Percentiles rank a stretch among this genome's conserved stretches.
Evolutionary conservation across 148 eudicot species (phyloP).

Genomic region (Arctostaphylos glauca): DNA sequence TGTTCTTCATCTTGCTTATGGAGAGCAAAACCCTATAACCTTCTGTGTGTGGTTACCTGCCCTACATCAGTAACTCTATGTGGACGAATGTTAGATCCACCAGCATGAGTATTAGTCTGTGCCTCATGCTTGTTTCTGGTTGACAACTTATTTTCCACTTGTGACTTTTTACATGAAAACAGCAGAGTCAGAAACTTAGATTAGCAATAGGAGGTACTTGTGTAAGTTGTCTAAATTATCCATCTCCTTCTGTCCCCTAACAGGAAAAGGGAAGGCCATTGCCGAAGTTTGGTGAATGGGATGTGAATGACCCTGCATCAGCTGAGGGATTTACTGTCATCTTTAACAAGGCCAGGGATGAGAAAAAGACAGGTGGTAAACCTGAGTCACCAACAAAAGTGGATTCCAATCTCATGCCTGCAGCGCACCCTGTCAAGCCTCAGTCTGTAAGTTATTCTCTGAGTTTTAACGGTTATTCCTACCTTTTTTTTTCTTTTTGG

Average conservation of each 20-base stretch:
- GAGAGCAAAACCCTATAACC: not conserved
- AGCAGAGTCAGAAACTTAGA: not conserved
- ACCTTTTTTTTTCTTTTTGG: not conserved
- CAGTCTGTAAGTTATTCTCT: constrained; percentile 52
- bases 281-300: constrained; percentile 97
- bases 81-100: not conserved
- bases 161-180: not conserved
- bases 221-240: not conserved
- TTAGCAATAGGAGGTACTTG: not conserved
- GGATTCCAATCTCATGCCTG: constrained; percentile 41
- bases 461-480: not conserved
- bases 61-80: not conserved
- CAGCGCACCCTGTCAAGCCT: constrained; percentile 53
- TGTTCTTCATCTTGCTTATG: not conserved
- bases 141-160: not conserved
- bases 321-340: constrained; percentile 93
- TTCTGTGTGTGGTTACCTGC: not conserved
- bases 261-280: constrained; percentile 83
- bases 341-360: constrained; percentile 86
- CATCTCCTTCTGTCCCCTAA: constrained; percentile 4
- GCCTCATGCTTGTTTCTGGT: not conserved
- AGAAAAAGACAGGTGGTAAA: constrained; percentile 80
- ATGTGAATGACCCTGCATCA: constrained; percentile 88
- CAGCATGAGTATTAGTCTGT: not conserved
- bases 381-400: constrained; percentile 60